Percentiles rank a stretch among this genome's conserved stretches.
These are phyloP conservation scores for Termitomyces titanicus DNA, from an alignment of 768 basidiomycete species.

Conservation along the genomic window DNA sequence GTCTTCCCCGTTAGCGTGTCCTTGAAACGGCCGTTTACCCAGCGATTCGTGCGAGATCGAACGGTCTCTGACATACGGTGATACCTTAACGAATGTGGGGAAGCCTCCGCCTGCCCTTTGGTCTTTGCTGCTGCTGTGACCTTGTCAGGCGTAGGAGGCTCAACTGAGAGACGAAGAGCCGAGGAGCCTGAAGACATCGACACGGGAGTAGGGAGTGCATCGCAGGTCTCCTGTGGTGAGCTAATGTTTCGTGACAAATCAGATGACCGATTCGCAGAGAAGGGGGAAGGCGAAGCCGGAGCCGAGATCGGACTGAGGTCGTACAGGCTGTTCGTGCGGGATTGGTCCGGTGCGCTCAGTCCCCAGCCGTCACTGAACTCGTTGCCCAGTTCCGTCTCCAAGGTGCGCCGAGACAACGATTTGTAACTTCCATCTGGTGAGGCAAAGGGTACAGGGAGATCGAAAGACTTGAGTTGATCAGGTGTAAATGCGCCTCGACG, in stretches of 20 bases:
- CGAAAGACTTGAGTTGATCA: conserved; percentile 14
- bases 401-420: conserved; percentile 32
- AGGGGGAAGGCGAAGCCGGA: conserved; percentile 30
- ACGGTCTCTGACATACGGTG: conserved; percentile 47
- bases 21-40: conserved; percentile 54
- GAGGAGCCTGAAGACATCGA: conserved; percentile 6
- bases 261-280: conserved; percentile 7
- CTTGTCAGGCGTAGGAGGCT: conserved; percentile 39
- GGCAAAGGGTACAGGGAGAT: conserved; percentile 28
- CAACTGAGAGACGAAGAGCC: conserved; percentile 34
- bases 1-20: conserved; percentile 18
- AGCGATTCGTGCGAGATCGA: conserved; percentile 54
- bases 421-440: conserved; percentile 23
- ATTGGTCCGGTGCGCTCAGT: conserved; percentile 35
- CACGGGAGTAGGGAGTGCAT: conserved; percentile 15
- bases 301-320: conserved; percentile 44
- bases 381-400: conserved; percentile 58
- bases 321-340: conserved; percentile 53
- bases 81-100: conserved; percentile 28
- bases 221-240: conserved; percentile 7
- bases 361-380: conserved; percentile 46
- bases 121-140: conserved; percentile 7
- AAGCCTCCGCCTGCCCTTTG: conserved; percentile 5
- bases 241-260: conserved; percentile 12
- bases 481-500: conserved; percentile 13